phyloP scores from a whole-genome alignment of 78 protist species.

The Tieghemostelium lacteum region DNA sequence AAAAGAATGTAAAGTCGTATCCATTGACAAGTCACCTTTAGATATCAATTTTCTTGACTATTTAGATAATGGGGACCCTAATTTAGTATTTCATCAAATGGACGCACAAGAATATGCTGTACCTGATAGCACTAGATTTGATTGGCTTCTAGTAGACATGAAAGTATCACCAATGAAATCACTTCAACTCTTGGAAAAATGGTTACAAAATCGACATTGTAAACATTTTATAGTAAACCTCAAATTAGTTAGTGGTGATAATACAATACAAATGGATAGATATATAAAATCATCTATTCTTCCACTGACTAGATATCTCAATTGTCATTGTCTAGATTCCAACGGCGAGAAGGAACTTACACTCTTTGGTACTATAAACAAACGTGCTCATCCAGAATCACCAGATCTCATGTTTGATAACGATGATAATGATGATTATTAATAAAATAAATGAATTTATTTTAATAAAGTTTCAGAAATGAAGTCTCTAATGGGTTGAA shows the following conservation, averaged over 20 bases:
- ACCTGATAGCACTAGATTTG: not conserved
- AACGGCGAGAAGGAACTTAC: conserved; percentile 24
- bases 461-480: too few relatives aligned
- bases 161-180: conserved; percentile 44
- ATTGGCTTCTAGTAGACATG: conserved; percentile 54
- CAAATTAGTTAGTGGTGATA: not conserved
- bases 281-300: not conserved
- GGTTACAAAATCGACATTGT: conserved; percentile 5
- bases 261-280: not conserved
- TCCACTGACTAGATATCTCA: conserved; percentile 8
- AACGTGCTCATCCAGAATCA: too few relatives aligned
- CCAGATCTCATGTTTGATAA: too few relatives aligned
- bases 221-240: conserved; percentile 20
- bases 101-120: conserved; percentile 15
- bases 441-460: too few relatives aligned
- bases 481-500: too few relatives aligned
- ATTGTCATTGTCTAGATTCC: conserved; percentile 14
- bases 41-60: not conserved
- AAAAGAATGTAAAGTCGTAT: conserved; percentile 22
- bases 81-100: not conserved
- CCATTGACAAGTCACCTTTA: conserved; percentile 34
- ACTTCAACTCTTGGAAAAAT: not conserved
- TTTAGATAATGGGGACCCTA: not conserved
- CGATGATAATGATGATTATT: too few relatives aligned
- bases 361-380: conserved; percentile 52